These are phyloP conservation scores for Lasiodiplodia sp. DNA, from an alignment of 2,329 filamentous ascomycete species.

Conservation along the genomic window DNA sequence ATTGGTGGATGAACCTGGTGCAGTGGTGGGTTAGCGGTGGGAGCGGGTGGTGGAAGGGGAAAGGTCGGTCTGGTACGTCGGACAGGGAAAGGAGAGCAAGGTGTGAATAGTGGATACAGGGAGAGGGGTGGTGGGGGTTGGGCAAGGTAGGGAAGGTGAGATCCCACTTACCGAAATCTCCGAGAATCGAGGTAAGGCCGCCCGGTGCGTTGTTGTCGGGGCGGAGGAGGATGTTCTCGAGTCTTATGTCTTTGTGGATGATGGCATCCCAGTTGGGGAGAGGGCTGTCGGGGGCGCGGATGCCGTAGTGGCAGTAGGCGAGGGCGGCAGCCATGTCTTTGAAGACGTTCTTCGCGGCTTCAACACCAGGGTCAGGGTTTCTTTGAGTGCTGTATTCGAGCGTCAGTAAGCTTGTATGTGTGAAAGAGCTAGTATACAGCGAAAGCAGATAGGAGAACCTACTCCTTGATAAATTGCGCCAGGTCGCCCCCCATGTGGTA, in stretches of 20 bases:
- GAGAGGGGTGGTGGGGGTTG: too few species aligned
- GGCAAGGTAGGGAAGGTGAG: neutral
- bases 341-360: neutral
- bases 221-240: neutral
- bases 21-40: neutral
- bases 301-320: neutral
- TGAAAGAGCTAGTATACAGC: neutral
- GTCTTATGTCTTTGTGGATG: neutral
- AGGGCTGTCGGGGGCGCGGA: neutral
- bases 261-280: neutral
- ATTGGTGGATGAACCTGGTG: neutral
- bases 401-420: neutral
- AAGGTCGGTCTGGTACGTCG: too few species aligned
- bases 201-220: neutral
- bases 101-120: neutral
- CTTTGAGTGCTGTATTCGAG: neutral
- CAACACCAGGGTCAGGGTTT: neutral
- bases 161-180: conserved; percentile 4
- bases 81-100: neutral
- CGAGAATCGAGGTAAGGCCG: neutral
- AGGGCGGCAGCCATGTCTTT: neutral
- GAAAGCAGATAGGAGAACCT: neutral
- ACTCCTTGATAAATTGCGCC: neutral
- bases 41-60: too few species aligned
- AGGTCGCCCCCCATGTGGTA: neutral